These are phyloP conservation scores for Tricholoma furcatifolium DNA, from an alignment of 768 basidiomycete species.

Conservation along the genomic window DNA sequence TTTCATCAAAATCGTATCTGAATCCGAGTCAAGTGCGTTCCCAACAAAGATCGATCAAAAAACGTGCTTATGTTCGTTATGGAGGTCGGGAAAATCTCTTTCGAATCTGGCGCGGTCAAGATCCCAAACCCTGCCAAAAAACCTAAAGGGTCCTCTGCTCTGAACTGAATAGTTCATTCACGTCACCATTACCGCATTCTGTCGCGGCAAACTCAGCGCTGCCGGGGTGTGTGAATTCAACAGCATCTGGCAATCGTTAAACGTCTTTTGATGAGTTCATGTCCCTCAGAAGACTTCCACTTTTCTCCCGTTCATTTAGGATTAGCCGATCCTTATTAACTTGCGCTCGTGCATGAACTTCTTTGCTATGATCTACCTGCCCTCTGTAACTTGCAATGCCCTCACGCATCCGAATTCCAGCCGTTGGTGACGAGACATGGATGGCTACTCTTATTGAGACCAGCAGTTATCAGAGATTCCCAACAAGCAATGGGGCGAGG, in stretches of 20 bases:
- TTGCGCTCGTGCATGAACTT: constrained; percentile 12
- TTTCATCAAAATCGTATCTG: no score
- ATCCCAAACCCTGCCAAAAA: no score
- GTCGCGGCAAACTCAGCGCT: constrained; percentile 9
- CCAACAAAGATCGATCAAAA: no score
- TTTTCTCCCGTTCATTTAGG: constrained; percentile 23
- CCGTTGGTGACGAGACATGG: constrained; percentile 7
- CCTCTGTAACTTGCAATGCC: constrained; percentile 12
- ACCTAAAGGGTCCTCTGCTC: no score
- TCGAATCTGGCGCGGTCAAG: no score
- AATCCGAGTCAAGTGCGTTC: no score
- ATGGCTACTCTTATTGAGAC: constrained; percentile 19
- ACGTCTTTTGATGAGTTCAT: constrained; percentile 15
- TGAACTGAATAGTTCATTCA: constrained; percentile 1
- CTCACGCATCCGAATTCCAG: background rate
- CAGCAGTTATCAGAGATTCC: constrained; percentile 18
- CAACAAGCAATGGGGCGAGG: constrained; percentile 13
- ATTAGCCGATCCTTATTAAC: constrained; percentile 22
- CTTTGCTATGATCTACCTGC: constrained; percentile 11
- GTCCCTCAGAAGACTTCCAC: constrained; percentile 10
- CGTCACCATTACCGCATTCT: constrained; percentile 7
- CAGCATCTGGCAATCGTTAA: constrained; percentile 11
- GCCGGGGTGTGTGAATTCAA: constrained; percentile 12
- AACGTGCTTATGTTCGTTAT: no score
- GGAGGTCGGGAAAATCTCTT: no score